Evolutionary conservation across 179 eudicot species (phyloP).

Genomic region (Beta lomatogona): DNA sequence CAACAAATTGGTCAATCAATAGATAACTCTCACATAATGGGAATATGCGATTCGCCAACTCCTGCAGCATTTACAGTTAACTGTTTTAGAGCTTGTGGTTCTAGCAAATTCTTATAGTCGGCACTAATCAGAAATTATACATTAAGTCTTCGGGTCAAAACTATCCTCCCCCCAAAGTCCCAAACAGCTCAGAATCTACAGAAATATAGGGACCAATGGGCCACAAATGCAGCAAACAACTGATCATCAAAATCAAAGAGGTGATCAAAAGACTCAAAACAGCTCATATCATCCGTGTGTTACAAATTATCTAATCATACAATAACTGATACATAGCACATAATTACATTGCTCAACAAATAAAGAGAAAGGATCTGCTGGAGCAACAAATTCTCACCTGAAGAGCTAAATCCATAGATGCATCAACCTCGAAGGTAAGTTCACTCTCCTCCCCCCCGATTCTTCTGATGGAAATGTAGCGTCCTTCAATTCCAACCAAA

Average conservation of each 20-base stretch:
- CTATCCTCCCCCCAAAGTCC: neutral
- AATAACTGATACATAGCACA: neutral
- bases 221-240: neutral
- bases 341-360: neutral
- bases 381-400: conserved; percentile 54
- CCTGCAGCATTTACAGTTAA: conserved; percentile 50
- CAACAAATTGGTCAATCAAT: conserved; percentile 80
- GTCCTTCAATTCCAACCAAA: conserved; percentile 90
- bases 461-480: conserved; percentile 73
- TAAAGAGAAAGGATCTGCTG: neutral
- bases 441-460: conserved; percentile 50
- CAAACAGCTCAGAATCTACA: neutral
- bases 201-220: neutral
- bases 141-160: neutral
- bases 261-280: neutral
- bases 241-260: neutral
- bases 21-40: conserved; percentile 87
- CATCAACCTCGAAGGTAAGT: conserved; percentile 67
- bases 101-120: neutral
- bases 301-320: neutral
- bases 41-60: conserved; percentile 73
- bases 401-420: conserved; percentile 96
- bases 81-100: conserved; percentile 9
- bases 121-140: neutral
- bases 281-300: neutral